Evolutionary conservation across 2,329 filamentous ascomycete species (phyloP).

Genomic region (Penicillium sp.): DNA sequence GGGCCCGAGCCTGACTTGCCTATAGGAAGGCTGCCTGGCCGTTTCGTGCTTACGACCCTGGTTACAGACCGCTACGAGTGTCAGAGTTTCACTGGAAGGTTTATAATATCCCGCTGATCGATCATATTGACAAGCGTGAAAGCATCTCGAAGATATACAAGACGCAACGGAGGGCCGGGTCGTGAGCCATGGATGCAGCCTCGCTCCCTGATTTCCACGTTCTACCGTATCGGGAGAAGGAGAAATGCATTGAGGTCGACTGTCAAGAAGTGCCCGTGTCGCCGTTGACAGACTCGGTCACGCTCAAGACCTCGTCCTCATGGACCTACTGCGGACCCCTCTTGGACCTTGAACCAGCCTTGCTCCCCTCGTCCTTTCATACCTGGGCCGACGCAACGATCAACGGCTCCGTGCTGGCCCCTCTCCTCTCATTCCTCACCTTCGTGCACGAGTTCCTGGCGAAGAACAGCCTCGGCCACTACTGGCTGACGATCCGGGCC

Average conservation of each 20-base stretch:
- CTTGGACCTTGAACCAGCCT: slow-evolving; percentile 26
- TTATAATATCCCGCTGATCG: neutral
- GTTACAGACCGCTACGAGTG: neutral
- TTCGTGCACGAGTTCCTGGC: slow-evolving; percentile 42
- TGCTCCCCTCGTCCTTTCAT: slow-evolving; percentile 38
- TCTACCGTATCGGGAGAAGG: slow-evolving; percentile 13
- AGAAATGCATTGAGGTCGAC: neutral
- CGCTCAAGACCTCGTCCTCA: slow-evolving; percentile 29
- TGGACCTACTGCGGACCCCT: slow-evolving; percentile 50
- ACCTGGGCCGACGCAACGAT: slow-evolving; percentile 41
- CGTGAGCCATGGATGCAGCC: slow-evolving; percentile 14
- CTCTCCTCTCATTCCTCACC: slow-evolving; percentile 42
- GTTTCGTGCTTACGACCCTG: neutral
- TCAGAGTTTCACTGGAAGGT: neutral
- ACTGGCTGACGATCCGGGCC: slow-evolving; percentile 51
- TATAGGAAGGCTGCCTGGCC: neutral
- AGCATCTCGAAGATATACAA: too few species aligned
- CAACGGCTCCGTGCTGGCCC: slow-evolving; percentile 33
- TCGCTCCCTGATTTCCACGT: slow-evolving; percentile 20
- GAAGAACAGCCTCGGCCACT: slow-evolving; percentile 39
- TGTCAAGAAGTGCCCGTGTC: neutral
- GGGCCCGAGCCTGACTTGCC: neutral
- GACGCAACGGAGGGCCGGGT: neutral
- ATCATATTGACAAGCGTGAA: neutral
- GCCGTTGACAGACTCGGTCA: slow-evolving; percentile 10